phyloP scores from a whole-genome alignment of 2,329 filamentous ascomycete species.

The Fusarium chlamydosporum region DNA sequence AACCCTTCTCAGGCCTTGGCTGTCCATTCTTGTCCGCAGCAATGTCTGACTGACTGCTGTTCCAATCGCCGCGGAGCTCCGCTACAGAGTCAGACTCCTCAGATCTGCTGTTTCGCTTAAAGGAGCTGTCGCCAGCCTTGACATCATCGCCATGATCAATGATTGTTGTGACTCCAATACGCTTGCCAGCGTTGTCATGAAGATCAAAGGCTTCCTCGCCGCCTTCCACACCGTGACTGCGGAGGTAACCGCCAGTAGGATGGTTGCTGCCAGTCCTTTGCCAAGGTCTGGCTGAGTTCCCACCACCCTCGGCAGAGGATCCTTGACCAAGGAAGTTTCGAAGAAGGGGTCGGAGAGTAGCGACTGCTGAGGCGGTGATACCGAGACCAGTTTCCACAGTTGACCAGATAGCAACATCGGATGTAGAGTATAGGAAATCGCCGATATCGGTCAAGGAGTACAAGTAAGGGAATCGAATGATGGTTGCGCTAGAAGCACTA shows the following conservation, averaged over 20 bases:
- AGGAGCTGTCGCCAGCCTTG: not conserved
- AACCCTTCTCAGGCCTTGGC: slow-evolving; percentile 24
- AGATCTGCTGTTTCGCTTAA: slow-evolving; percentile 28
- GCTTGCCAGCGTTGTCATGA: slow-evolving; percentile 24
- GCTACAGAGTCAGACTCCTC: slow-evolving; percentile 22
- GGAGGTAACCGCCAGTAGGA: slow-evolving; percentile 38
- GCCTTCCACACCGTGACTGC: slow-evolving; percentile 31
- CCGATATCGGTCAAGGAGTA: slow-evolving; percentile 53
- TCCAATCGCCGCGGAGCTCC: slow-evolving; percentile 37
- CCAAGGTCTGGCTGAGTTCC: slow-evolving; percentile 43
- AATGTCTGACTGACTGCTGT: slow-evolving; percentile 45
- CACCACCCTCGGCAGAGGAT: slow-evolving; percentile 25
- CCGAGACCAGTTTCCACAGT: slow-evolving; percentile 61
- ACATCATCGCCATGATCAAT: slow-evolving; percentile 39
- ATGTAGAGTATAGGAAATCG: slow-evolving; percentile 61
- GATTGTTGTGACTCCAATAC: slow-evolving; percentile 44
- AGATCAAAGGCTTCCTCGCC: slow-evolving; percentile 27
- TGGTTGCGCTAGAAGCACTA: slow-evolving; percentile 57
- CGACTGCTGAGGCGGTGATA: slow-evolving; percentile 57
- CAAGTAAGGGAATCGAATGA: slow-evolving; percentile 61
- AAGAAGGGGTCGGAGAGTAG: slow-evolving; percentile 53
- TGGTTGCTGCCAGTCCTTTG: slow-evolving; percentile 39
- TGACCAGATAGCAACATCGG: slow-evolving; percentile 62
- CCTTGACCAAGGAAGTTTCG: slow-evolving; percentile 25
- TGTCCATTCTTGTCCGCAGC: slow-evolving; percentile 24